phyloP scores from a whole-genome alignment of 2,329 filamentous ascomycete genomes.

The Xylaria sp. region DNA sequence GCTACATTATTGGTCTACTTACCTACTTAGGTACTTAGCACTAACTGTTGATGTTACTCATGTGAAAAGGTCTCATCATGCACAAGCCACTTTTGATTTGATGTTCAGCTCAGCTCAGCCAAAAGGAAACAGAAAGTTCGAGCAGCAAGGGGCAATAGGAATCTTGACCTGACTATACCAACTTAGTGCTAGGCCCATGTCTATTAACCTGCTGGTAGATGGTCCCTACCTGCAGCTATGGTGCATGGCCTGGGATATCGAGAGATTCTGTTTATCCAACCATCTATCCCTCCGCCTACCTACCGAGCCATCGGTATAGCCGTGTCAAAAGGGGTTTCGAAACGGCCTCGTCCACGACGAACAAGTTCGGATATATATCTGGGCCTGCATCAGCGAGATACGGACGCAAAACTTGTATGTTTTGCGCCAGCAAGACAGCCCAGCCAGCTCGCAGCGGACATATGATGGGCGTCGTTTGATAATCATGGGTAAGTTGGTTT shows the following conservation, averaged over 20 bases:
- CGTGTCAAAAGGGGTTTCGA: constrained; percentile 1
- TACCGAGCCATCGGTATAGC: constrained; percentile 7
- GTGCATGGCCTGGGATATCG: constrained; percentile 18
- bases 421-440: constrained; percentile 13
- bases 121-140: constrained; percentile 13
- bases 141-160: constrained; percentile 13
- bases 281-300: not conserved
- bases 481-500: constrained; percentile 49
- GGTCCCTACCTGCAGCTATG: constrained; percentile 13
- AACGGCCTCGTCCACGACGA: not conserved
- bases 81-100: constrained; percentile 25
- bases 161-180: constrained; percentile 28
- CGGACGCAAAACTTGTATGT: constrained; percentile 16
- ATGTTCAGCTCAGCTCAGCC: not conserved
- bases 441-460: constrained; percentile 17
- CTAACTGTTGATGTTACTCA: constrained; percentile 9
- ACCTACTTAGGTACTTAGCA: not conserved
- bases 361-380: not conserved
- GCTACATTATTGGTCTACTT: not conserved
- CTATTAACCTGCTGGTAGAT: not conserved
- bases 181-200: constrained; percentile 1
- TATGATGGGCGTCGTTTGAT: constrained; percentile 48
- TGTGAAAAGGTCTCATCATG: constrained; percentile 10
- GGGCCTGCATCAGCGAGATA: not conserved
- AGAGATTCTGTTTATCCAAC: constrained; percentile 6